Evolutionary conservation across 306 rosid genomes (phyloP).

Genomic region (Geum urbanum): DNA sequence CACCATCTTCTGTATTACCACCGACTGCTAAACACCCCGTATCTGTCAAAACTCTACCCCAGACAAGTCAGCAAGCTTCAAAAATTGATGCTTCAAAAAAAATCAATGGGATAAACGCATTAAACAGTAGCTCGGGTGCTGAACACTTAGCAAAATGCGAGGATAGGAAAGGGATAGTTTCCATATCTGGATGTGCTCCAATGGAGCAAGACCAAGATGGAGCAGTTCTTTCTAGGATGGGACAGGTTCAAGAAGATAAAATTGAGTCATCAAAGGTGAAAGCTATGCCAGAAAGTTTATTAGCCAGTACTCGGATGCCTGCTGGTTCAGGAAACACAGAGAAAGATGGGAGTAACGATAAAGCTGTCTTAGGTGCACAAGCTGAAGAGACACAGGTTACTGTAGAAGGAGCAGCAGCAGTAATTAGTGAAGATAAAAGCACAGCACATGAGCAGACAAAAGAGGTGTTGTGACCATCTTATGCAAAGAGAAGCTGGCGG

Average conservation of each 20-base stretch:
- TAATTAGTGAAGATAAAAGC: slow-evolving; percentile 27
- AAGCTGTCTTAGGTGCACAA: neutral
- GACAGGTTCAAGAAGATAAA: slow-evolving; percentile 26
- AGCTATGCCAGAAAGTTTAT: slow-evolving; percentile 20
- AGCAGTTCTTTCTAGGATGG: slow-evolving; percentile 8
- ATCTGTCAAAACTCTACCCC: slow-evolving; percentile 24
- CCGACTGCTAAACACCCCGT: slow-evolving; percentile 13
- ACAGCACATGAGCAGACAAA: slow-evolving; percentile 25
- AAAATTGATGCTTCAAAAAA: slow-evolving; percentile 25
- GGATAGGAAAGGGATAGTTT: slow-evolving; percentile 27
- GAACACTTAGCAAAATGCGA: slow-evolving; percentile 34
- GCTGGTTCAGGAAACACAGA: slow-evolving; percentile 12
- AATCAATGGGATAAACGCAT: slow-evolving; percentile 18
- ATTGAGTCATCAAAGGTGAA: slow-evolving; percentile 17
- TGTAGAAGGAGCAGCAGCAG: slow-evolving; percentile 10
- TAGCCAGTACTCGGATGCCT: slow-evolving; percentile 16
- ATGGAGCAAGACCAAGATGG: slow-evolving; percentile 26
- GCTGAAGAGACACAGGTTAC: slow-evolving; percentile 17
- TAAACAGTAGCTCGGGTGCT: slow-evolving; percentile 21
- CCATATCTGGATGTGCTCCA: slow-evolving; percentile 14
- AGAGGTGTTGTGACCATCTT: slow-evolving; percentile 13
- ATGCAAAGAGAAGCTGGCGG: slow-evolving; percentile 13
- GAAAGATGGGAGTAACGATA: slow-evolving; percentile 14
- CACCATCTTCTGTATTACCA: slow-evolving; percentile 11
- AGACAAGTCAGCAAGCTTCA: slow-evolving; percentile 22